Evolutionary conservation across 225 moss, liverwort and hornwort species (phyloP).

Genomic region (Marchantia polymorpha): DNA sequence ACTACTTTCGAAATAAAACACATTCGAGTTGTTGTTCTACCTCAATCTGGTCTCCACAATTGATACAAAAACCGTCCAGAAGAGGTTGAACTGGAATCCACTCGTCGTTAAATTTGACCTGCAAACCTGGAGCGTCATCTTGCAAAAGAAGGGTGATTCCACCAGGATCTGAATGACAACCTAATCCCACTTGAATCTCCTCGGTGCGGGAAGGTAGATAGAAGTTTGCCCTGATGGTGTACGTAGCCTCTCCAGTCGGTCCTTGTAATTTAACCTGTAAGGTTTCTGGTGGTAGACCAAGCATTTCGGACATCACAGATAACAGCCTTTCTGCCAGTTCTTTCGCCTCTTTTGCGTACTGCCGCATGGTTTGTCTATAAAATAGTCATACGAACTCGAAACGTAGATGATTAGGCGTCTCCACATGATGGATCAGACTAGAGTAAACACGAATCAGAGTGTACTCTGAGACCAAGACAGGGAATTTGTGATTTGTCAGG

Average conservation of each 20-base stretch:
- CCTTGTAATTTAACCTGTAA: not conserved
- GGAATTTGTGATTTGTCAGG: too few relatives aligned
- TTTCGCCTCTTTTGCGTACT: not conserved
- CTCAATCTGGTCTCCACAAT: conserved; percentile 8
- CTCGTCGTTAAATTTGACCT: not conserved
- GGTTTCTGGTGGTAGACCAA: not conserved
- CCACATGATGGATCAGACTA: too few relatives aligned
- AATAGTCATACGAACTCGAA: not conserved
- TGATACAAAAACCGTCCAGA: conserved; percentile 5
- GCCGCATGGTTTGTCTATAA: not conserved
- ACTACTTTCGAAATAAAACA: not conserved
- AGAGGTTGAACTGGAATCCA: conserved; percentile 10
- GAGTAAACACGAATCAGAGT: too few relatives aligned
- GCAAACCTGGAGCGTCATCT: conserved; percentile 1
- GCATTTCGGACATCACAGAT: conserved; percentile 2
- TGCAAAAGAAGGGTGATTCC: conserved; percentile 11
- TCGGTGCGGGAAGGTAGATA: not conserved
- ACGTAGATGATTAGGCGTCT: not conserved
- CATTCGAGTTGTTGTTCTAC: not conserved
- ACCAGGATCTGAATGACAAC: conserved; percentile 4
- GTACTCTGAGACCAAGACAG: too few relatives aligned
- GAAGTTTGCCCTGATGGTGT: conserved; percentile 6
- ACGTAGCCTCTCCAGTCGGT: not conserved
- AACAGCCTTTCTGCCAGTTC: conserved; percentile 2
- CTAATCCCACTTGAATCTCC: not conserved